These are phyloP conservation scores for Myochromella boudieri DNA, from an alignment of 768 basidiomycete species.

Conservation along the genomic window DNA sequence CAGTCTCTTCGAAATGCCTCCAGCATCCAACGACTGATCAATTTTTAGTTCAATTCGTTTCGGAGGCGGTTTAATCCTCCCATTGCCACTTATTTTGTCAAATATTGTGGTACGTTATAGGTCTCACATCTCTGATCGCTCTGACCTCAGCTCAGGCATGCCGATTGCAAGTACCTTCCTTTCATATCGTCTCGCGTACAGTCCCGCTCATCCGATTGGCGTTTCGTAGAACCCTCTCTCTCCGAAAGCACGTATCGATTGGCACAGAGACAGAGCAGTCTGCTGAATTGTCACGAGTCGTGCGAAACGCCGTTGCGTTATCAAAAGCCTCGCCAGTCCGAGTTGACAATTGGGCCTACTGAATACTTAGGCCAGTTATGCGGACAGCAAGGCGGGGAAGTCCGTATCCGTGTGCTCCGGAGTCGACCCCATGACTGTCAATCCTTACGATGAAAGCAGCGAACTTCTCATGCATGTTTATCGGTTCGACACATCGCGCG, in stretches of 20 bases:
- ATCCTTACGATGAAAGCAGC: too few species aligned
- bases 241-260: conserved; percentile 18
- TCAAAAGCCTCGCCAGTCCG: too few species aligned
- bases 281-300: conserved; percentile 18
- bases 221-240: conserved; percentile 17
- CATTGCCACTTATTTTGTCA: conserved; percentile 19
- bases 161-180: conserved; percentile 19
- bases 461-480: too few species aligned
- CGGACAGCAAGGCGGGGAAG: neutral
- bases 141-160: conserved; percentile 19
- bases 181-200: neutral
- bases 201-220: neutral
- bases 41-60: neutral
- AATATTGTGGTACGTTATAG: conserved; percentile 20
- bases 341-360: neutral
- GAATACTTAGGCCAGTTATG: neutral
- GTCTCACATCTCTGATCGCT: neutral
- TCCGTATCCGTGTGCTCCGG: too few species aligned
- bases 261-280: conserved; percentile 15
- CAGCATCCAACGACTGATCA: neutral
- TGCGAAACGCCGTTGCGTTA: conserved; percentile 14
- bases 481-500: neutral
- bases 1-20: neutral
- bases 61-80: conserved; percentile 17
- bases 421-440: too few species aligned